A percentile compares a stretch with the other conserved stretches of the same genome.
phyloP scores from a whole-genome alignment of 1,284 basidiomycete genomes.

The Nidula niveotomentosa region DNA sequence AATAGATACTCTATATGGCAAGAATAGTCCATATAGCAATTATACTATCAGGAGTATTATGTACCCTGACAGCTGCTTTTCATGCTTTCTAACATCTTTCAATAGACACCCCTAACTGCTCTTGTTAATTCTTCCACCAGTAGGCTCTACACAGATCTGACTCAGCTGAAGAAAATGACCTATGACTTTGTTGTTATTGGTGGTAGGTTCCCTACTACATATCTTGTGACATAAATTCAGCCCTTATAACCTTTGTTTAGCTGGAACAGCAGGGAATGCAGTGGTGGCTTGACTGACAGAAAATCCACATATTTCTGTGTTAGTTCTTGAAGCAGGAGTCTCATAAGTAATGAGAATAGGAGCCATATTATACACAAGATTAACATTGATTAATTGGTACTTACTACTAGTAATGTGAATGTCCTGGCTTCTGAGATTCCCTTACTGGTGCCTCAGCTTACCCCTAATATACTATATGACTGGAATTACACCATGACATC shows the following conservation, averaged over 20 bases:
- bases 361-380: too few species aligned
- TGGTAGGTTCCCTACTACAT: conserved; percentile 4
- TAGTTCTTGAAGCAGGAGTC: conserved; percentile 23
- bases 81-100: too few species aligned
- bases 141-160: too few species aligned
- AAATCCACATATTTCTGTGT: conserved; percentile 11
- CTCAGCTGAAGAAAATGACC: too few species aligned
- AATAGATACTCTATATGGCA: too few species aligned
- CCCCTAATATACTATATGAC: conserved; percentile 5
- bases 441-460: background rate
- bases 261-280: conserved; percentile 19
- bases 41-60: too few species aligned
- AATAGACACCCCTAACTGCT: too few species aligned
- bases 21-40: too few species aligned
- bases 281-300: conserved; percentile 22
- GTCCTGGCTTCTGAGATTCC: conserved; percentile 11
- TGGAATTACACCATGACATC: conserved; percentile 21
- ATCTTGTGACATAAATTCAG: background rate
- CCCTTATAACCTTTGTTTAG: background rate
- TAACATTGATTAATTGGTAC: too few species aligned
- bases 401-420: conserved; percentile 7
- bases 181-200: conserved; percentile 16
- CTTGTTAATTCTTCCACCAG: too few species aligned
- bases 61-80: too few species aligned
- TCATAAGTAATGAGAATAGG: conserved; percentile 11